Base-by-base conservation (phyloP, 2,329 filamentous ascomycete genomes). In the Arachnomyces sp. region DNA sequence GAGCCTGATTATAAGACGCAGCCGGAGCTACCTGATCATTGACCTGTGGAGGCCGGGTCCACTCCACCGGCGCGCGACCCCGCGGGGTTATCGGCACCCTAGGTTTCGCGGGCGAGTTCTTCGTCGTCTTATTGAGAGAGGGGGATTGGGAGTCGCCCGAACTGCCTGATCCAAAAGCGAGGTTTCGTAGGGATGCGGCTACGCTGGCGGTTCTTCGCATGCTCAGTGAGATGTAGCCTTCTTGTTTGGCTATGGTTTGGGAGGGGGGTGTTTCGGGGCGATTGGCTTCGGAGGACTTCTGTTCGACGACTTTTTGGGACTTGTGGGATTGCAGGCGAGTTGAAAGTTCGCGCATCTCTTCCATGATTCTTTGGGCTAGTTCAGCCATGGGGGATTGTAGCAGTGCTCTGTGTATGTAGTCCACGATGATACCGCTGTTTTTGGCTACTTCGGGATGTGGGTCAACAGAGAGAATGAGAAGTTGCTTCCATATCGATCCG, bases 401-500 rank as follows among this genome's bases (percentile, higher is more conserved):
- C 9, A 98, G 70, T 0, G 80, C 76, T 37, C 83, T 74, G 55
- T 95, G 81, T 17, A 96, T 74, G 53, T 83, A 85, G 60, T 98
- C 92, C 20, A 94, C 78, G 33, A 96, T 80, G n/a, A 82, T 73
- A 4, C 79, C 81, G 7, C 88, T 90, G 58, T 92, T 84, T 49
- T 82, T 76, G 47, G 93, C 84, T 28, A 96, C 85, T 56, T 96
- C 90, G 1, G 90, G 88, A 56, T 95, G 89, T 31, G 92, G 90
- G 57, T 98, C 92, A 13, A 94, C 86, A 33, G 87, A 90, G 60
- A 96, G 73, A 46, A 94, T 85, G 43, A 95, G 70, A 32, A 93
- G 74, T 54, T 95, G 85, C 59, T 94, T 92, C 92, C 92, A 98
- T 46, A 93, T 83, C 1, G 89, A 84, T 20, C 89, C 83, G 59